Evolutionary conservation across 2,329 filamentous ascomycete species (phyloP), one percentile per base, ranked within the genome.

Genomic region (Sphaerulina populicola): DNA sequence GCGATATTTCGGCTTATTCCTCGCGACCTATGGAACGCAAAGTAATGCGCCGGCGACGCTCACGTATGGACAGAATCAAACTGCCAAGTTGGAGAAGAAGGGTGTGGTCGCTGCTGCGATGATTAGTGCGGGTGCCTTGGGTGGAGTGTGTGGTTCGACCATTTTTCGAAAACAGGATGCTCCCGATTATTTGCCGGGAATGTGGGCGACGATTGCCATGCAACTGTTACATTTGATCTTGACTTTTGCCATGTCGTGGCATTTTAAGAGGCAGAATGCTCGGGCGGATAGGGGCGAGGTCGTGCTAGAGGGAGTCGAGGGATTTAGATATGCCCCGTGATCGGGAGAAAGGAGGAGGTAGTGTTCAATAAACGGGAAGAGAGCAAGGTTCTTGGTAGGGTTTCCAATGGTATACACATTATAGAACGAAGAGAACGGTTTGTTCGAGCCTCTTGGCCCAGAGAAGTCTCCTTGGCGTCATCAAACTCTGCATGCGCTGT

Each of bases 1-100:
- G 8, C 78, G 84, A 44, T 89, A 88, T 68, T 82, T 87, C 55
- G 86, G 85, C 48, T 76, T 88, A 51, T 90, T 89, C 71, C 71
- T 90, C 38, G 77, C 81, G 18, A 83, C 84, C 0, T 85, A 85
- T 0, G 87, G 85, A 7, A 81, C 82, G 56, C 88, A 88, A 68
- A 77, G 80, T 53, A 91, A 90, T 64, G 74, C 89, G 5, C 86
- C 87, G 1, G 75, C 79, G 0, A 74, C 78, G 39, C 80, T 91
- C 72, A 77, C 85, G 0, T 90, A 87, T 69, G 64, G 61, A 0
- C 60, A 66, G 23, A 66, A 66, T 33, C 63, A 67, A 47, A 65
- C 64, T 4, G 61, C 65, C 2, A 58, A 54, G 21, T 52, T 65
- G 2, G 60, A 64, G 52, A 67, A 64, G 49, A 58, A 63, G 23